Evolutionary conservation across 2,329 filamentous ascomycete genomes (phyloP).

Genomic region (Conoideocrella luteorostrata): DNA sequence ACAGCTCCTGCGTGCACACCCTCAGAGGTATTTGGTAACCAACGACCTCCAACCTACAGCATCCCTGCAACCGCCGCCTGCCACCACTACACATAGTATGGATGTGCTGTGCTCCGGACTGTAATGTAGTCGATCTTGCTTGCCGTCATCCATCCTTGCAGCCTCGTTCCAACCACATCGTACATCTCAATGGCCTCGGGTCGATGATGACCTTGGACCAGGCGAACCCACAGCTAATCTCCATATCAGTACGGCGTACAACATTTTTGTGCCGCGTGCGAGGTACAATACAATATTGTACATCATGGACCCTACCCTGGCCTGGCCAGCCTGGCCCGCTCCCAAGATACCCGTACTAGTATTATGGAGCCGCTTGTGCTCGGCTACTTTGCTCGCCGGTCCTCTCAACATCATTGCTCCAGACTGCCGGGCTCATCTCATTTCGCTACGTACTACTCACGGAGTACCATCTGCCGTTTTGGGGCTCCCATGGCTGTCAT

Average conservation of each 20-base stretch:
- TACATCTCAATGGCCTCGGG: constrained; percentile 13
- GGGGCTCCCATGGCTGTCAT: not conserved
- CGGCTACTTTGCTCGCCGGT: constrained; percentile 6
- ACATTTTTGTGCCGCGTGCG: too few relatives aligned
- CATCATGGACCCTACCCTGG: constrained; percentile 1
- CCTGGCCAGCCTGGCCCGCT: constrained; percentile 8
- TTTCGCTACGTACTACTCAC: not conserved
- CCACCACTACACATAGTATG: not conserved
- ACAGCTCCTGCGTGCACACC: constrained; percentile 3
- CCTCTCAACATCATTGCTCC: not conserved
- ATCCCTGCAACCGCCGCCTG: constrained; percentile 3
- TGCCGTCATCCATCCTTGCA: constrained; percentile 13
- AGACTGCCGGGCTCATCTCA: not conserved
- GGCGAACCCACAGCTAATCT: constrained; percentile 5
- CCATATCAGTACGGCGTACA: too few relatives aligned
- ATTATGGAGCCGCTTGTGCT: constrained; percentile 9
- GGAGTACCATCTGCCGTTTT: not conserved
- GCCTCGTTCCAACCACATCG: constrained; percentile 10
- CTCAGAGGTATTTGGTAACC: not conserved
- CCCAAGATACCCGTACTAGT: constrained; percentile 10
- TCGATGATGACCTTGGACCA: constrained; percentile 2
- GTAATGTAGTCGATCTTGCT: constrained; percentile 3
- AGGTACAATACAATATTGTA: too few relatives aligned
- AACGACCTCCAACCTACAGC: too few relatives aligned
- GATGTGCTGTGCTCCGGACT: too few relatives aligned